Evolutionary conservation across 371 early-diverging fungal genomes (phyloP), one percentile per base, ranked within the genome.

Genomic region (Ordospora pajunii): DNA sequence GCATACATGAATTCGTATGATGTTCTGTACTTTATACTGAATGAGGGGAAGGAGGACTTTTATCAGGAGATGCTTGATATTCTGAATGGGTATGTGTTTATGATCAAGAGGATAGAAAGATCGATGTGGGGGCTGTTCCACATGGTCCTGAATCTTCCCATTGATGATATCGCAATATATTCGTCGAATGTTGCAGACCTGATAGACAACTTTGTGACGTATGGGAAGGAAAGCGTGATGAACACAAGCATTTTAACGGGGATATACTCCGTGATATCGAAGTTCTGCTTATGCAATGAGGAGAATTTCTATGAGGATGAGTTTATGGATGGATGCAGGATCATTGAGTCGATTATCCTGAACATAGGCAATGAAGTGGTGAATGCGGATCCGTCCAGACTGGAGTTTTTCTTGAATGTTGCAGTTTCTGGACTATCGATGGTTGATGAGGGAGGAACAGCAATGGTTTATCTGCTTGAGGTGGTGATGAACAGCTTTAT

Each of bases 161-260:
- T 37, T 5, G 81, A 80, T 19, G 83, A 83, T 9, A 42, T 85
- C 19, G 42, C 53, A 9, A 12, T 74, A 11, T 78, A 80, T 37
- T 19, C 72, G 0, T 8, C 17, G 14, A 83, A 85, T 68, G 54
- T 85, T 0, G 66, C 78, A 8, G 69, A 76, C 22, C 67, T 83
- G 27, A 72, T 85, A 21, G 85, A 85, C 53, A 85, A 85, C 77
- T 82, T 70, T 45, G 51, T 83, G 19, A 67, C 77, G 22, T 83
- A 74, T 73, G 85, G 85, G 67, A 70, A 72, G 46, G 72, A 73
- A 44, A 64, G 43, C 7, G 21, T 73, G 0, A 70, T 83, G 19
- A 54, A 75, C n/a, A 48, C 22, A 17, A 63, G 49, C 22, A 73
- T 76, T 40, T 25, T 81, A n/a, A 51, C 23, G 46, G 44, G 54